Evolutionary conservation across 140 eudicot species (phyloP), one percentile per base, ranked within the genome.

Genomic region (Senecio squalidus): DNA sequence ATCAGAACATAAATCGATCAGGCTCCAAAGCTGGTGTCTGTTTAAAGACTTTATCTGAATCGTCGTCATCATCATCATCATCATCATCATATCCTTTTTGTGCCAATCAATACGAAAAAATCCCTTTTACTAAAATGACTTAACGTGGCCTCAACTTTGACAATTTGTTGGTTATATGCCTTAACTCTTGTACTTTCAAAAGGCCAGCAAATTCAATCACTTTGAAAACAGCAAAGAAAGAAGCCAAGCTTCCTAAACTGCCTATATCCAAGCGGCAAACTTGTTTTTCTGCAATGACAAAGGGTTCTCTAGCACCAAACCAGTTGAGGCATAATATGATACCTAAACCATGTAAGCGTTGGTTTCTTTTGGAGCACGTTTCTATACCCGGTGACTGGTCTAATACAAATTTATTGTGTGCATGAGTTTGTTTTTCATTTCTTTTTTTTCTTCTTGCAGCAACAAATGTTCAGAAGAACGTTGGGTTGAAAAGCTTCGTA

Each of bases 21-120:
- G 72, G 63, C 59, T 38, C 75, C 36, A 84, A 66, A 31, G 62
- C 60, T 58, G 82, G 77, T 45, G 69, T 66, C 48, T 67, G 84
- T 54, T 73, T 82, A 28, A 68, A 58, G 66, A 79, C 82, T 66
- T 54, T 69, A 58, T 68, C 84, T 59, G 47, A n/a, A n/a, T n/a
- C n/a, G n/a, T n/a, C n/a, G n/a, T n/a, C n/a, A n/a, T n/a, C n/a
- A n/a, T n/a, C n/a, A n/a, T n/a, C n/a, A n/a, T n/a, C 78, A 55
- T 55, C 61, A 66, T 60, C 88, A 70, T 84, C 93, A 92, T 92
- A 92, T 92, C 99, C 99, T 89, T 79, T 52, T 53, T 51, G 47
- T 70, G 48, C 49, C 18, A 23, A 59, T 45, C 61, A 69, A 48
- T 20, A 40, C 60, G n/a, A 49, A 38, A 27, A 14, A 14, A 50